Percentiles rank a stretch among this genome's conserved stretches.
Conservation (phyloP, 78 protist genomes). For the Dictyostelium brefeldianum region DNA sequence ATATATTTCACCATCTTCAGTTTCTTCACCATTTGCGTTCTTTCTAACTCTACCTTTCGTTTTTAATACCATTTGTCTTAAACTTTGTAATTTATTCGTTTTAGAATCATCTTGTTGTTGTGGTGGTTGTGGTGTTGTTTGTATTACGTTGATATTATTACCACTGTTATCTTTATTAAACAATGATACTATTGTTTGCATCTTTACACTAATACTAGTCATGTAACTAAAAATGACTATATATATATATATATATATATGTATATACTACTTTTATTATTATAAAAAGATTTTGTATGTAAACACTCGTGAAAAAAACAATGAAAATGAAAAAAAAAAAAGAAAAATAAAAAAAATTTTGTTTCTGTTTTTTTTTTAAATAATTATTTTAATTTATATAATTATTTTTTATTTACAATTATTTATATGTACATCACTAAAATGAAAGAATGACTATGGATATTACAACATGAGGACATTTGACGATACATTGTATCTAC, state of each 20-base stretch:
- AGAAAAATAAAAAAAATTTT: not conserved
- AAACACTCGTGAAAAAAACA: not conserved
- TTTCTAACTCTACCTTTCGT: slow-evolving; percentile 24
- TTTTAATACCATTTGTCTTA: not conserved
- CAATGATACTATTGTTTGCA: not conserved
- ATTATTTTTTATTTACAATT: not conserved
- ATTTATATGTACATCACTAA: not conserved
- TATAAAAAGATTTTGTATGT: not conserved
- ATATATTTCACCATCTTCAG: slow-evolving; percentile 36
- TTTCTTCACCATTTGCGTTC: not conserved
- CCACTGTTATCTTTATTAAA: not conserved
- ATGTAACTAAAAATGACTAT: not conserved
- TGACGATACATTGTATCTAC: too few species aligned
- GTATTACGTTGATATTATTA: not conserved
- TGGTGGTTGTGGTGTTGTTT: not conserved
- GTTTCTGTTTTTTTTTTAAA: not conserved
- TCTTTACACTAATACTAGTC: not conserved
- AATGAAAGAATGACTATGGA: too few species aligned
- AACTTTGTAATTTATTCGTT: not conserved
- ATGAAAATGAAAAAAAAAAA: not conserved
- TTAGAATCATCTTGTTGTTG: not conserved
- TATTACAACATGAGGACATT: too few species aligned
- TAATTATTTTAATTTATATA: too few species aligned
- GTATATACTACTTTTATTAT: not conserved
- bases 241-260: too few species aligned